Percentiles rank a stretch among this genome's conserved stretches.
Conservation (phyloP, 169 alveolate species). For the Plasmodium reichenowi region DNA sequence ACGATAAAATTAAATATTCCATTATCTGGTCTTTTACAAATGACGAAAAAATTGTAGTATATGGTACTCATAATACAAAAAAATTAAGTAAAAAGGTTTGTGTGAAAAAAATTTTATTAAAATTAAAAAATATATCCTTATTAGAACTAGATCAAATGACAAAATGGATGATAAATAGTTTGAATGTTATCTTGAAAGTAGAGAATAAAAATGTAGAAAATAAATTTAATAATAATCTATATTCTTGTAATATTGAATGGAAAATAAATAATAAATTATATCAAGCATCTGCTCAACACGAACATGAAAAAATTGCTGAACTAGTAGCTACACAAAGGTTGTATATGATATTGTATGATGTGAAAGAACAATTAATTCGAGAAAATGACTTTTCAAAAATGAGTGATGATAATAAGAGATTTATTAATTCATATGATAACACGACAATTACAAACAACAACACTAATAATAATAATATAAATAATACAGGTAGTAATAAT, state of each 20-base stretch:
- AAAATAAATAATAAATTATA: conserved; percentile 66
- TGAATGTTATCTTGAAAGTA: conserved; percentile 66
- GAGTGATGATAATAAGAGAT: conserved; percentile 6
- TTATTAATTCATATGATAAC: conserved; percentile 2
- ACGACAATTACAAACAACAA: not conserved
- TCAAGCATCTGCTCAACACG: conserved; percentile 53
- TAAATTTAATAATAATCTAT: conserved; percentile 35
- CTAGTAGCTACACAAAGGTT: conserved; percentile 62
- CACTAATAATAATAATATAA: conserved; percentile 4
- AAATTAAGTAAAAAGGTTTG: conserved; percentile 75
- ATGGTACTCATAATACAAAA: conserved; percentile 60
- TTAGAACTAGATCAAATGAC: conserved; percentile 77
- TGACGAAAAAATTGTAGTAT: conserved; percentile 57
- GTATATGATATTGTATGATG: conserved; percentile 50
- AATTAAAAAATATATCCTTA: conserved; percentile 70
- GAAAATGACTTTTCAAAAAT: conserved; percentile 33
- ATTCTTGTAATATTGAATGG: conserved; percentile 68
- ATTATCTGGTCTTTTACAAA: conserved; percentile 67
- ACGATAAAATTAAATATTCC: conserved; percentile 59
- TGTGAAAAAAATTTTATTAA: conserved; percentile 66
- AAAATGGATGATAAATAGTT: conserved; percentile 72
- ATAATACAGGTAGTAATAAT: no score
- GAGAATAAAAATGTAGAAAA: conserved; percentile 62
- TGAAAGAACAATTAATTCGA: conserved; percentile 54
- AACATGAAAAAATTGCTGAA: conserved; percentile 68